These are phyloP conservation scores for Penicillium sp. DNA, from an alignment of 2,329 filamentous ascomycete species.

Conservation along the genomic window DNA sequence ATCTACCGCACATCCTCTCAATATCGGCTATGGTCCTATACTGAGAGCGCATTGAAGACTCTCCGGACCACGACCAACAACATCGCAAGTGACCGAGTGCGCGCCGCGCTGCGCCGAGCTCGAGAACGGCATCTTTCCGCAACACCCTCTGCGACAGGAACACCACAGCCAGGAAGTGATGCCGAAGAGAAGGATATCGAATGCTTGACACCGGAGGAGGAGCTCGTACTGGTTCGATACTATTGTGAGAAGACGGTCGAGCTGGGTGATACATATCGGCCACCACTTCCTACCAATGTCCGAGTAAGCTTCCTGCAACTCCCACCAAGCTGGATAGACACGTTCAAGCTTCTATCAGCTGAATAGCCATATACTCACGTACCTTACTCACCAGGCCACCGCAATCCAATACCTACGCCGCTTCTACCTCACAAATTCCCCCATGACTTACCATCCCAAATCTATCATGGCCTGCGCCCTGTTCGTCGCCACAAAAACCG, in stretches of 20 bases:
- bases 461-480: constrained; percentile 87
- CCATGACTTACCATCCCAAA: constrained; percentile 94
- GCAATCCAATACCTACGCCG: constrained; percentile 87
- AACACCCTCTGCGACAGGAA: constrained; percentile 38
- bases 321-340: constrained; percentile 9
- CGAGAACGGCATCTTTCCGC: constrained; percentile 41
- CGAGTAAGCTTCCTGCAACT: constrained; percentile 51
- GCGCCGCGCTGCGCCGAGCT: constrained; percentile 58
- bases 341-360: constrained; percentile 7
- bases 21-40: constrained; percentile 91
- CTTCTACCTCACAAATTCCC: constrained; percentile 93
- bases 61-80: constrained; percentile 79
- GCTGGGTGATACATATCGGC: constrained; percentile 62
- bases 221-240: constrained; percentile 77
- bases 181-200: constrained; percentile 60
- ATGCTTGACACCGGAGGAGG: constrained; percentile 81
- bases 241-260: constrained; percentile 68
- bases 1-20: constrained; percentile 89
- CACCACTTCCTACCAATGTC: constrained; percentile 60
- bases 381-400: constrained; percentile 60
- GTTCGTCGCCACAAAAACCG: constrained; percentile 91
- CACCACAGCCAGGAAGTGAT: constrained; percentile 36
- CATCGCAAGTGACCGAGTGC: constrained; percentile 71
- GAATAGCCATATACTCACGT: constrained; percentile 2
- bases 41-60: constrained; percentile 68